These are phyloP conservation scores for Fusarium burgessii DNA, from an alignment of 2,329 filamentous ascomycete genomes.

Conservation along the genomic window DNA sequence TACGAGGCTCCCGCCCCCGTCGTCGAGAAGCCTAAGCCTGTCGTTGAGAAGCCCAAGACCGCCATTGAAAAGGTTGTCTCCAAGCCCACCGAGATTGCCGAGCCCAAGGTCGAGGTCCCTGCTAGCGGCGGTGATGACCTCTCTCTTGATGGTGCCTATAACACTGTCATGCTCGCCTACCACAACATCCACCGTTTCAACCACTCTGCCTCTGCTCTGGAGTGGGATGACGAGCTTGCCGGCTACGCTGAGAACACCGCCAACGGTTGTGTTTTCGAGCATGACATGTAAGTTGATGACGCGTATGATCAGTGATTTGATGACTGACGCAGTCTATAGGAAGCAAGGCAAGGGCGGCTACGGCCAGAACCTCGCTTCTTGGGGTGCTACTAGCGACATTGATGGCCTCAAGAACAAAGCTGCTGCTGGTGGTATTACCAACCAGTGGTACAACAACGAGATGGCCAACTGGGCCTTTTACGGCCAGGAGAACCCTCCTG, in stretches of 20 bases:
- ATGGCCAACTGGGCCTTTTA: conserved; percentile 70
- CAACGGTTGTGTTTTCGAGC: conserved; percentile 75
- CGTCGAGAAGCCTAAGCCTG: conserved; percentile 11
- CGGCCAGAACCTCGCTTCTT: conserved; percentile 92
- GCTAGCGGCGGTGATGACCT: conserved; percentile 18
- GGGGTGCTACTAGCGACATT: conserved; percentile 57
- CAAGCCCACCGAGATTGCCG: conserved; percentile 23
- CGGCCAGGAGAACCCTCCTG: conserved; percentile 66
- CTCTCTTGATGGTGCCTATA: conserved; percentile 46
- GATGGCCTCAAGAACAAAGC: conserved; percentile 59
- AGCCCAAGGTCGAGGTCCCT: conserved; percentile 17
- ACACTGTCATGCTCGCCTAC: conserved; percentile 67
- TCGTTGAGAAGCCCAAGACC: conserved; percentile 26
- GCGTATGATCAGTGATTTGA: neutral
- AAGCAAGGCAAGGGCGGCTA: conserved; percentile 72
- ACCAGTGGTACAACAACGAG: conserved; percentile 92
- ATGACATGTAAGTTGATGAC: conserved; percentile 75
- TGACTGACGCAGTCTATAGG: conserved; percentile 57
- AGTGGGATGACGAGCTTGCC: conserved; percentile 75
- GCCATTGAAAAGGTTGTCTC: conserved; percentile 21
- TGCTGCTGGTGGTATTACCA: conserved; percentile 76
- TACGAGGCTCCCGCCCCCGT: conserved; percentile 24
- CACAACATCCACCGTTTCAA: conserved; percentile 91
- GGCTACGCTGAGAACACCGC: conserved; percentile 74
- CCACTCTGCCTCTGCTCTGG: conserved; percentile 75